Conservation (phyloP, 768 basidiomycete species). For the Neoboletus magnificus region DNA sequence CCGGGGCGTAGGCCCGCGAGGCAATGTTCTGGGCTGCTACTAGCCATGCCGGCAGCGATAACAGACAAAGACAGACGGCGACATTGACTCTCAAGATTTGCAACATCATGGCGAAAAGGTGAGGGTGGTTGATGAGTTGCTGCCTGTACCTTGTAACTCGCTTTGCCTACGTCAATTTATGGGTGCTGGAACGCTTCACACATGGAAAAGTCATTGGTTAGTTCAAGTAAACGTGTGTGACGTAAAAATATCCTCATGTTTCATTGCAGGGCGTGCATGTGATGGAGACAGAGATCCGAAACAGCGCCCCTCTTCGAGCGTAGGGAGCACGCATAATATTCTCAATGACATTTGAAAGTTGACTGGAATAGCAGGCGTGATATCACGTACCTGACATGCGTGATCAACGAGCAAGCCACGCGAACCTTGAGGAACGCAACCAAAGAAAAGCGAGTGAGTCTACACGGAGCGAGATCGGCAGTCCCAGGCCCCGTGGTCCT, state of each 20-base stretch:
- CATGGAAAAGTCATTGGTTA: neutral
- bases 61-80: conserved; percentile 12
- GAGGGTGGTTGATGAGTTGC: neutral
- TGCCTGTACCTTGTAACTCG: neutral
- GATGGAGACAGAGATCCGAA: neutral
- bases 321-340: neutral
- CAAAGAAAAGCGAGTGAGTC: neutral
- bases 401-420: neutral
- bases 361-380: neutral
- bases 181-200: neutral
- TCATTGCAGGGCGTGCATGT: neutral
- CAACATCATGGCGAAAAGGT: neutral
- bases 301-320: neutral
- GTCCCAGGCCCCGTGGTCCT: neutral
- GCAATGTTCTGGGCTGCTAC: conserved; percentile 23
- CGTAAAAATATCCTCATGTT: neutral
- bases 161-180: neutral
- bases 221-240: neutral
- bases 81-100: neutral
- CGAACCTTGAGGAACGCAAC: no score
- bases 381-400: neutral
- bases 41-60: neutral
- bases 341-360: neutral
- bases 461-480: neutral
- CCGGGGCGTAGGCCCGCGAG: conserved; percentile 26